Percentiles rank a stretch among this genome's conserved stretches.
Evolutionary conservation across 768 basidiomycete genomes (phyloP).

Genomic region (Podaxis sp.): DNA sequence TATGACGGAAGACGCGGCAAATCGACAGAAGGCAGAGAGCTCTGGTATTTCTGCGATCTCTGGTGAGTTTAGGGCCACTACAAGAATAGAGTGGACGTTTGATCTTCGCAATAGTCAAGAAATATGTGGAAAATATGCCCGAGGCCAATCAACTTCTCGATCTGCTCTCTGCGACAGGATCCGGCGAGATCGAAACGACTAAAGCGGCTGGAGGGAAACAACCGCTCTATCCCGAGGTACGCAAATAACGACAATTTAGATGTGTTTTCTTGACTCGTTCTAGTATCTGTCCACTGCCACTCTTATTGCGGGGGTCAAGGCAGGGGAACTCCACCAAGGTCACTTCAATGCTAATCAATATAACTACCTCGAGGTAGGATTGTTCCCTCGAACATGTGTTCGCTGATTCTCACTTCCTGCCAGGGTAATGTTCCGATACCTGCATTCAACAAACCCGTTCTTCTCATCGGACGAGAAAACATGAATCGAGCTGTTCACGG

Average conservation of each 20-base stretch:
- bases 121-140: conserved; percentile 78
- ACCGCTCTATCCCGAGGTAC: conserved; percentile 74
- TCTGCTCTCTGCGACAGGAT: conserved; percentile 68
- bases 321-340: conserved; percentile 83
- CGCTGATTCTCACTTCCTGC: not conserved
- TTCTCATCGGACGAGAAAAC: conserved; percentile 84
- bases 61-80: conserved; percentile 35
- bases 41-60: conserved; percentile 62
- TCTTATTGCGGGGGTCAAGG: conserved; percentile 80
- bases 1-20: conserved; percentile 87
- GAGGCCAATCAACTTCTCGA: conserved; percentile 72
- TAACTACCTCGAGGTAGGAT: conserved; percentile 75
- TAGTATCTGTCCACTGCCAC: conserved; percentile 79
- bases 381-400: not conserved
- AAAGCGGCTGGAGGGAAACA: conserved; percentile 50
- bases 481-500: conserved; percentile 97
- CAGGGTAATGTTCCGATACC: conserved; percentile 78
- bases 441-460: conserved; percentile 70
- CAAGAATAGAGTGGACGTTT: not conserved
- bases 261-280: not conserved
- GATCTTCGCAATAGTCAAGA: conserved; percentile 47
- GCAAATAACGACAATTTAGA: conserved; percentile 16
- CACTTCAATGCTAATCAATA: conserved; percentile 95
- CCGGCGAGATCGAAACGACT: conserved; percentile 64
- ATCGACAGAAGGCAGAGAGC: conserved; percentile 70